phyloP scores from a whole-genome alignment of 306 rosid species.

The Corylus americana region DNA sequence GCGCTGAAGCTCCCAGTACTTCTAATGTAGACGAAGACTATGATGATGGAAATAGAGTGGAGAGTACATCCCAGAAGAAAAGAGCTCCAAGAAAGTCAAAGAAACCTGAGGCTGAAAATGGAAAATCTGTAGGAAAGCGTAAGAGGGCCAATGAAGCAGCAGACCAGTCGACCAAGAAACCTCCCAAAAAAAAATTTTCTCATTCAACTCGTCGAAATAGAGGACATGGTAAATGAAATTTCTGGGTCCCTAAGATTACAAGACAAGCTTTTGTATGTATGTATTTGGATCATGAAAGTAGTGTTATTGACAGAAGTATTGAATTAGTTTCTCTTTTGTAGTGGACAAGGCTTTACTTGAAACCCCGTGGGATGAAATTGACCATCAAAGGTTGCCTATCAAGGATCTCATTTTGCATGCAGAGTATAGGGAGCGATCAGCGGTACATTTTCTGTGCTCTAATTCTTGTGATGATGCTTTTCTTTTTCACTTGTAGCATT shows the following conservation, averaged over 20 bases:
- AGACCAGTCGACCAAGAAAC: slow-evolving; percentile 35
- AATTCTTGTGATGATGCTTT: neutral
- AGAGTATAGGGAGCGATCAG: slow-evolving; percentile 65
- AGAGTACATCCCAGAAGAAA: slow-evolving; percentile 41
- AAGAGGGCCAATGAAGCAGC: slow-evolving; percentile 44
- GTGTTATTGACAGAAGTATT: slow-evolving; percentile 20
- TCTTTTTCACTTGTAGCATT: neutral
- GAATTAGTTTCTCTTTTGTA: slow-evolving; percentile 35
- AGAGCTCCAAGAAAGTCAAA: slow-evolving; percentile 41
- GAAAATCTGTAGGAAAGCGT: slow-evolving; percentile 49
- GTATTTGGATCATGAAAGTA: neutral
- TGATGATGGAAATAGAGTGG: slow-evolving; percentile 41
- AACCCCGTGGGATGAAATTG: slow-evolving; percentile 73
- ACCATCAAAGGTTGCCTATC: slow-evolving; percentile 49
- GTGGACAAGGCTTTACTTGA: slow-evolving; percentile 80
- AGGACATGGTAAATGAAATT: slow-evolving; percentile 55
- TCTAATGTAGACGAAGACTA: slow-evolving; percentile 25
- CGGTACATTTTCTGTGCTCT: slow-evolving; percentile 46
- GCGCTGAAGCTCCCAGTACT: slow-evolving; percentile 44
- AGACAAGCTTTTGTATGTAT: neutral
- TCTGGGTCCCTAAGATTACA: neutral
- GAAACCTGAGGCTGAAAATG: slow-evolving; percentile 54
- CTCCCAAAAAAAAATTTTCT: slow-evolving; percentile 69
- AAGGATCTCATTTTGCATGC: slow-evolving; percentile 73
- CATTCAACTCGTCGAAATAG: slow-evolving; percentile 73